Evolutionary conservation across 805 yeast species (phyloP), one percentile per base, ranked within the genome.

Genomic region (Peterozyma xylosa): DNA sequence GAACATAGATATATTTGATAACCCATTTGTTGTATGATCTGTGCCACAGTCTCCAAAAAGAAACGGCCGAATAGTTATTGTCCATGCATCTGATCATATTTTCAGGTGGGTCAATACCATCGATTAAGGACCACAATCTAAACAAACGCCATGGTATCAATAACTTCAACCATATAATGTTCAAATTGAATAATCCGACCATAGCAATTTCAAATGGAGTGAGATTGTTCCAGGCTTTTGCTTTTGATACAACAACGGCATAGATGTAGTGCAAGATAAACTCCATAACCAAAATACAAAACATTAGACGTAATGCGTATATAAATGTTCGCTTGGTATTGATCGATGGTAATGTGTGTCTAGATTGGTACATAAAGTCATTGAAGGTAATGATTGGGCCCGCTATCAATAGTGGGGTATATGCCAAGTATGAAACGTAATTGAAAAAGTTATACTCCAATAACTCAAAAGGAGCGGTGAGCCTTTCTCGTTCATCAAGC

Each of bases 31-130:
- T 90, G 66, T 71, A 93, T 39, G 95, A 83, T 56, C 98, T 76
- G 63, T 93, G 99, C 99, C 99, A 93, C 3, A 96, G 95, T 58
- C 98, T 75, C 99, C 99, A 93, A 60, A 93, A 93, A n/a, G 93
- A 88, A 48, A 87, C 62, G 0, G 96, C 93, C 32, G 95, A 84
- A 61, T 82, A 93, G 63, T 93, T 93, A 63, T 93, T 88, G 59
- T 88, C 86, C 79, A 93, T 87, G 59, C 98, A 90, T 46, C 99
- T 71, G 45, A 93, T 80, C 98, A 93, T 93, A 57, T 93, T 93
- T 59, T 93, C 99, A 2, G 99, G 98, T 0, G 98, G 86, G 56
- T 93, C 98, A 42, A 91, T 87, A 0, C 86, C 86, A 61, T 93
- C 99, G n/a, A 86, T 52, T 45, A 93, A 65, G 7, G 93, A 75